These are phyloP conservation scores for Leucosporidium yakuticum DNA, from an alignment of 768 basidiomycete genomes.

Conservation along the genomic window DNA sequence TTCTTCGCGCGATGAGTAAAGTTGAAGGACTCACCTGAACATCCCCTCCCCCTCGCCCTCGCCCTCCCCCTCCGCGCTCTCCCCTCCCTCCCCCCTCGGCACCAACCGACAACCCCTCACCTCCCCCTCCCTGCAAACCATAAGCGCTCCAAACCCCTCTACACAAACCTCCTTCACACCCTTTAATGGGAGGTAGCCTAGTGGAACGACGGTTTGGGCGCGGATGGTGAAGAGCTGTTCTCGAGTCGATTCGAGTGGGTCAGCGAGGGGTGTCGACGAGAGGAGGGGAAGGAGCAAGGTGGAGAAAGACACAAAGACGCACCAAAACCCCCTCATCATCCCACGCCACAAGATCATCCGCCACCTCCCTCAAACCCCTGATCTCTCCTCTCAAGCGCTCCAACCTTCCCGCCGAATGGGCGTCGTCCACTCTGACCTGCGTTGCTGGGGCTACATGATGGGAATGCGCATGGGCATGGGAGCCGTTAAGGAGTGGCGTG, in stretches of 20 bases:
- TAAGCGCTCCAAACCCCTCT: conserved; percentile 8
- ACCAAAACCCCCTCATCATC: neutral
- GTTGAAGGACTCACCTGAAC: neutral
- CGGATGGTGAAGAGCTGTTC: neutral
- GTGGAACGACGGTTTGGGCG: neutral
- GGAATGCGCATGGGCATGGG: no score
- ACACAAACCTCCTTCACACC: neutral
- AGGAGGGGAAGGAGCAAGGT: neutral
- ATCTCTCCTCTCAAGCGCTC: neutral
- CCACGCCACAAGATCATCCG: neutral
- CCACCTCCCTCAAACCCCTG: neutral
- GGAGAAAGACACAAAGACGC: neutral
- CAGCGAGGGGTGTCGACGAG: neutral
- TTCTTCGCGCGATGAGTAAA: no score
- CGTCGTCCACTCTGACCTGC: neutral
- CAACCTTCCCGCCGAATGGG: neutral
- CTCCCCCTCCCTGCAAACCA: conserved; percentile 28
- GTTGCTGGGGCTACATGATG: no score
- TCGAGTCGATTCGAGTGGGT: neutral
- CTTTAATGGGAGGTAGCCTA: neutral
- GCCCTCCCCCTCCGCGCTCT: conserved; percentile 39
- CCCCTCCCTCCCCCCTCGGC: conserved; percentile 42
- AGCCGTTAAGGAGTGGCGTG: no score
- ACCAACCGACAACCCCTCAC: conserved; percentile 26
- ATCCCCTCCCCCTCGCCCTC: neutral